Evolutionary conservation across 495 filamentous ascomycete species (phyloP).

Genomic region (Penicillium chermesinum): DNA sequence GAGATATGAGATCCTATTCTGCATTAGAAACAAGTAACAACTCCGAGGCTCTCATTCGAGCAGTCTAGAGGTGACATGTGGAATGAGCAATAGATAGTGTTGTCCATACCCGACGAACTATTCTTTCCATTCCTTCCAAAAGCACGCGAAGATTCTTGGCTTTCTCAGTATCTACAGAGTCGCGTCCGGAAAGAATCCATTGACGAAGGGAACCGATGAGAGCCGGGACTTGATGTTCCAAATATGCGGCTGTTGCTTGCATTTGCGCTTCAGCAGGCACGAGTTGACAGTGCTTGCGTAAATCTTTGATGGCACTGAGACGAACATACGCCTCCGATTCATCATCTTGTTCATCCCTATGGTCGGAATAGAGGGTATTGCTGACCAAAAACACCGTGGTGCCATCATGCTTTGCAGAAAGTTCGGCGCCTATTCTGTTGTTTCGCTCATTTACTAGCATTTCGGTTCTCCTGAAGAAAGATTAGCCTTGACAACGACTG

Average conservation of each 20-base stretch:
- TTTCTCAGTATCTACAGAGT: conserved; percentile 7
- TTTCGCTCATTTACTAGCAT: conserved; percentile 1
- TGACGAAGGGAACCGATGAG: conserved; percentile 19
- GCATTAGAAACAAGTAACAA: neutral
- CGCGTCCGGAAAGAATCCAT: conserved; percentile 18
- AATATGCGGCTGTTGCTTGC: conserved; percentile 13
- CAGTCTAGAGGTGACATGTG: too few species aligned
- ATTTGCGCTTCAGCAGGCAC: conserved; percentile 27
- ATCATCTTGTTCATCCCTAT: conserved; percentile 3
- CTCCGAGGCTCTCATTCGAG: neutral
- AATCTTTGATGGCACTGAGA: conserved; percentile 25
- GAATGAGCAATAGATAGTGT: too few species aligned
- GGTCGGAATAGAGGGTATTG: conserved; percentile 23
- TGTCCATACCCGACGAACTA: conserved; percentile 11
- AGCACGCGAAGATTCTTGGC: conserved; percentile 8
- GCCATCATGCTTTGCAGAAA: conserved; percentile 4
- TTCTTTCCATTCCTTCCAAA: conserved; percentile 5
- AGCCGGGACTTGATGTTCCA: conserved; percentile 19
- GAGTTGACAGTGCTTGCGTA: conserved; percentile 27
- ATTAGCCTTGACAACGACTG: too few species aligned
- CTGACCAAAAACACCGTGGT: conserved; percentile 29
- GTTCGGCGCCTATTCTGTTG: neutral
- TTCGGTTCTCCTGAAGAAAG: neutral
- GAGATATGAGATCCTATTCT: neutral
- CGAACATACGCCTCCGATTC: conserved; percentile 15